Percentiles rank a stretch among this genome's conserved stretches.
Evolutionary conservation across 2,329 filamentous ascomycete species (phyloP).

Genomic region (Colletotrichum truncatum): DNA sequence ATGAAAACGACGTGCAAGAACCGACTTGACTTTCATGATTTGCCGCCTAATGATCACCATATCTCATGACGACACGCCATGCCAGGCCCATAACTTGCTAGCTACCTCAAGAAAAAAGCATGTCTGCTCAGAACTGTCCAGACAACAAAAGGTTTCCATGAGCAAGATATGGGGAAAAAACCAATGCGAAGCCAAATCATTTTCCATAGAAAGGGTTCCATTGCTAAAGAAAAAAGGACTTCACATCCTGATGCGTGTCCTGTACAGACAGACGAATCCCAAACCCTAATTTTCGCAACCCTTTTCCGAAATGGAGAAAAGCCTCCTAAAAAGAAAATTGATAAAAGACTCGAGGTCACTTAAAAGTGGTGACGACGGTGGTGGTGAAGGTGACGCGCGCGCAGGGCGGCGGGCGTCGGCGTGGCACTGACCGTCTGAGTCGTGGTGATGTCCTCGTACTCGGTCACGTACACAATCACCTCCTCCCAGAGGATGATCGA

Average conservation of each 20-base stretch:
- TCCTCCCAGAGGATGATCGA: slow-evolving; percentile 67
- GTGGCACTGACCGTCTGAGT: slow-evolving; percentile 49
- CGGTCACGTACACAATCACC: slow-evolving; percentile 62
- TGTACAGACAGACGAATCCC: slow-evolving; percentile 8
- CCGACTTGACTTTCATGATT: slow-evolving; percentile 22
- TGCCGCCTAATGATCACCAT: slow-evolving; percentile 28
- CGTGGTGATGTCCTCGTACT: slow-evolving; percentile 49
- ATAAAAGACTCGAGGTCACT: not conserved
- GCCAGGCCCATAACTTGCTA: slow-evolving; percentile 21
- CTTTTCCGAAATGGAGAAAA: slow-evolving; percentile 1
- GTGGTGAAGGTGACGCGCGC: slow-evolving; percentile 46
- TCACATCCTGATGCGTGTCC: slow-evolving; percentile 25
- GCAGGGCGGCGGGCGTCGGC: slow-evolving; percentile 33
- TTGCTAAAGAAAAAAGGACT: slow-evolving; percentile 8
- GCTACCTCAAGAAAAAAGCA: slow-evolving; percentile 29
- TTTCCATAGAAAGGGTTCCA: slow-evolving; percentile 14
- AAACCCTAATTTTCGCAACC: slow-evolving; percentile 9
- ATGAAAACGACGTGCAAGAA: slow-evolving; percentile 3
- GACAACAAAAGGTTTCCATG: slow-evolving; percentile 22
- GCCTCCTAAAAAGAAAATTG: slow-evolving; percentile 6
- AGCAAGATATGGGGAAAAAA: slow-evolving; percentile 27
- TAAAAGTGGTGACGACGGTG: slow-evolving; percentile 44
- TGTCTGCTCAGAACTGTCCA: slow-evolving; percentile 26
- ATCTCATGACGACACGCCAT: slow-evolving; percentile 27
- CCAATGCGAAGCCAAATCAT: slow-evolving; percentile 28